Percentiles rank a stretch among this genome's conserved stretches.
Evolutionary conservation across 495 filamentous ascomycete genomes (phyloP).

Genomic region (Aspergillus sparsus): DNA sequence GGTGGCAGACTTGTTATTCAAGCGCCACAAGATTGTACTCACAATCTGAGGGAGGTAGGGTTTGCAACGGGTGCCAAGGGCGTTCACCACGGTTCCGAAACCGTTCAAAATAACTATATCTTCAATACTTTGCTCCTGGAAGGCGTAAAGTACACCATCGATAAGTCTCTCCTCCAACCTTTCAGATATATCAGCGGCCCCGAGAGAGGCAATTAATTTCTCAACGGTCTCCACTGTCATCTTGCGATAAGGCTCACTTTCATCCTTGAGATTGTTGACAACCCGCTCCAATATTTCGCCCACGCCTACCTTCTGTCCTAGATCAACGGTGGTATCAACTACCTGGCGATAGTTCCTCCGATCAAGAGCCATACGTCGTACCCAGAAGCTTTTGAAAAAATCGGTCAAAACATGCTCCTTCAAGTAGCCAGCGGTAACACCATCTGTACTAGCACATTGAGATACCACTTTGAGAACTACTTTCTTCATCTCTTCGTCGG

Average conservation of each 20-base stretch:
- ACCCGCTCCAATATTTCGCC: constrained; percentile 93
- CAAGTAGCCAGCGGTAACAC: constrained; percentile 90
- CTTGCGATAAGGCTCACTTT: constrained; percentile 96
- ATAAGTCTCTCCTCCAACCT: constrained; percentile 89
- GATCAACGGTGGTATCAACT: constrained; percentile 95
- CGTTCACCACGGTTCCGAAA: constrained; percentile 98
- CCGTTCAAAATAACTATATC: constrained; percentile 96
- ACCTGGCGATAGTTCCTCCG: constrained; percentile 97
- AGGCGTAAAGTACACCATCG: constrained; percentile 94
- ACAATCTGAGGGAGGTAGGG: constrained; percentile 96
- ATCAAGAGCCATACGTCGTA: constrained; percentile 92
- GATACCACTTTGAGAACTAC: constrained; percentile 96
- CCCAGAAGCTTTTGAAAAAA: constrained; percentile 99
- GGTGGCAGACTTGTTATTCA: constrained; percentile 96
- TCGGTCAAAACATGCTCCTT: constrained; percentile 93
- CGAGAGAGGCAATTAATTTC: constrained; percentile 88
- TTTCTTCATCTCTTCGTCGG: constrained; percentile 99
- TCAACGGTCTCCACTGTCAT: constrained; percentile 99
- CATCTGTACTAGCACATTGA: constrained; percentile 92
- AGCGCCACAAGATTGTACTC: constrained; percentile 91
- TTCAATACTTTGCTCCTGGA: constrained; percentile 98
- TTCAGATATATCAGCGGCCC: constrained; percentile 91
- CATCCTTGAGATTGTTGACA: constrained; percentile 94
- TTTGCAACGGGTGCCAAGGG: constrained; percentile 90
- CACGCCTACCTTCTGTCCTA: constrained; percentile 94